Base-by-base conservation (phyloP, 2,329 filamentous ascomycete genomes). In the Cryphonectria naterciae region DNA sequence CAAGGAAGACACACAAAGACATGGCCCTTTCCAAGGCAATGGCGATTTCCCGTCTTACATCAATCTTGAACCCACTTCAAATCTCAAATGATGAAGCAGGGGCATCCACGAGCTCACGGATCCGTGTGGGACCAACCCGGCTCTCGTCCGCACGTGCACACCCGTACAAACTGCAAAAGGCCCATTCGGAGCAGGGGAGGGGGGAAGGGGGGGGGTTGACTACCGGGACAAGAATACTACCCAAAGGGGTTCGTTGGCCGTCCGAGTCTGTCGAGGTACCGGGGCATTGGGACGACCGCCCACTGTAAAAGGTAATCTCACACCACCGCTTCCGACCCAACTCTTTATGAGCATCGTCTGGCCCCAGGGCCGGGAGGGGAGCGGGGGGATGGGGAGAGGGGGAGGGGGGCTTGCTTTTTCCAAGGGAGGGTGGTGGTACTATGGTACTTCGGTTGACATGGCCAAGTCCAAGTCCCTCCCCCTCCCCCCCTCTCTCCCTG, bases 261-360 rank as follows among this genome's bases (percentile, higher is more conserved):
- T 67, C 56, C 65, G n/a, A 46, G 49, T 37, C 35, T n/a, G 39
- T 67, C 54, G 43, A 49, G 66, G 43, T 68, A 68, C 66, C 66
- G 60, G 41, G 58, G 46, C 66, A 58, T 32, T 68, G 66, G 66
- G 58, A 62, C 66, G 41, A 37, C 66, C 43, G 28, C 60, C 39
- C 66, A 32, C 66, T 39, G 19, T 68, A 41, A 64, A 22, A 46
- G 37, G 41, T 19, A 62, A 37, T 64, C 25, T 46, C 60, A 17
- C 56, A 63, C 58, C 46, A 37, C 10, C 10, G 25, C 32, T 56
- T 32, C 43, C 63, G n/a, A 37, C 35, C 63, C 41, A 19, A 19
- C 5, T 46, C 19, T 19, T 46, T 46, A 22, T 8, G 43, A 22
- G 19, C 19, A 2, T 39, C 35, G 32, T 37, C 11, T n/a, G 19